Evolutionary conservation across 768 basidiomycete genomes (phyloP).

Genomic region (Multifurca ochricompacta): DNA sequence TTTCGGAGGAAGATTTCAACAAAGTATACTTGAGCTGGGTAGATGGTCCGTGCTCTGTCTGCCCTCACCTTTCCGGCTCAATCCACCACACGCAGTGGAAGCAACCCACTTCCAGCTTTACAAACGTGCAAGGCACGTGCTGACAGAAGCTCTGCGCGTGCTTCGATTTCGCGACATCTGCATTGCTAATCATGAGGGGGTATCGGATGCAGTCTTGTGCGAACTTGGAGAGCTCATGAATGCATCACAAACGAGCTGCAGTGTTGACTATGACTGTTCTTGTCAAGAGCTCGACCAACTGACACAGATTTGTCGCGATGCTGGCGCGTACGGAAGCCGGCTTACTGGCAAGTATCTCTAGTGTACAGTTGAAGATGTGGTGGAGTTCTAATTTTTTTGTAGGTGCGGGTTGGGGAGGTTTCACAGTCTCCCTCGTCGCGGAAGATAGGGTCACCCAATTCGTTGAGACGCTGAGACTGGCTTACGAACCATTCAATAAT

Average conservation of each 20-base stretch:
- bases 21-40: slow-evolving; percentile 73
- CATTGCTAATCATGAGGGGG: slow-evolving; percentile 17
- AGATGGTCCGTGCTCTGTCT: slow-evolving; percentile 44
- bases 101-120: slow-evolving; percentile 76
- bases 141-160: slow-evolving; percentile 73
- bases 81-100: slow-evolving; percentile 44
- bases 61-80: not conserved
- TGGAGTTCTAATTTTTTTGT: not conserved
- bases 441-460: slow-evolving; percentile 56
- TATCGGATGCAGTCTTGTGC: slow-evolving; percentile 30
- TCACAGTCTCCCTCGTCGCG: slow-evolving; percentile 73
- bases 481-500: slow-evolving; percentile 55
- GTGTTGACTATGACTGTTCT: slow-evolving; percentile 66
- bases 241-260: slow-evolving; percentile 66
- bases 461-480: slow-evolving; percentile 49
- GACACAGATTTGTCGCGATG: slow-evolving; percentile 49
- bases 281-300: slow-evolving; percentile 73
- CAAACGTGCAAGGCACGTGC: slow-evolving; percentile 75
- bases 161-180: slow-evolving; percentile 69
- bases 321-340: slow-evolving; percentile 75
- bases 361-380: not conserved
- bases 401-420: slow-evolving; percentile 92
- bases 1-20: slow-evolving; percentile 47
- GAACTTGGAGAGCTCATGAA: slow-evolving; percentile 70
- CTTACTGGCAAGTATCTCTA: slow-evolving; percentile 54